Evolutionary conservation across 2,329 filamentous ascomycete species (phyloP), one percentile per base, ranked within the genome.

Genomic region (Paecilomyces niveus): DNA sequence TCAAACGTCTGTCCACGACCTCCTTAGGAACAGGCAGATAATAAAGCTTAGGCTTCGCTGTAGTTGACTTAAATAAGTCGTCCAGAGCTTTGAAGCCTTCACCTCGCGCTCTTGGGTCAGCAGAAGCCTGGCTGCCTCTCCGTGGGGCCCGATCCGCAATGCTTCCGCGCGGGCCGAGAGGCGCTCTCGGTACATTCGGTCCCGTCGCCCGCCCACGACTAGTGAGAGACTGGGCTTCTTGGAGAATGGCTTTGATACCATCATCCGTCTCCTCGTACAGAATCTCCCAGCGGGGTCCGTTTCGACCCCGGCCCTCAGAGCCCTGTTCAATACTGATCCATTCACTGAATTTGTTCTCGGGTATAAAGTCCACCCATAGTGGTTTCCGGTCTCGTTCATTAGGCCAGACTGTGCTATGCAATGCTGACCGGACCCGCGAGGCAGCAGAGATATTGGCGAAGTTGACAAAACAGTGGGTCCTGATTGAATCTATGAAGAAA

Each of bases 281-380:
- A 6, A 96, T 84, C 72, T 93, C 89, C 85, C 88, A 96, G 24
- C 80, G 76, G 10, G 86, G 80, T 3, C 70, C 70, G 56, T 69
- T 67, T 11, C 70, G 72, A 56, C 70, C 64, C 18, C 67, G 81
- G 72, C 70, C 72, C 64, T 62, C 80, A 67, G 64, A 75, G 66
- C 78, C 72, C 65, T 86, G 77, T 72, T 96, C 90, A 49, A 76
- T 81, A 7, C 84, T 81, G 59, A 95, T 87, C 91, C 92, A 97
- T 24, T 83, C 82, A 13, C 78, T 72, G 3, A 95, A 81, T 62
- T 85, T 84, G 26, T 90, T 85, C 18, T 88, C 83, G 0, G 93
- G 93, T 21, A 97, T 82, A 71, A 94, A 97, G 71, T 99, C 94
- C 3, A 90, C 90, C 84, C 88, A 95, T 0, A 97, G 81, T 0